Evolutionary conservation across 768 basidiomycete genomes (phyloP), one percentile per base, ranked within the genome.

Genomic region (Termitomyces sp.): DNA sequence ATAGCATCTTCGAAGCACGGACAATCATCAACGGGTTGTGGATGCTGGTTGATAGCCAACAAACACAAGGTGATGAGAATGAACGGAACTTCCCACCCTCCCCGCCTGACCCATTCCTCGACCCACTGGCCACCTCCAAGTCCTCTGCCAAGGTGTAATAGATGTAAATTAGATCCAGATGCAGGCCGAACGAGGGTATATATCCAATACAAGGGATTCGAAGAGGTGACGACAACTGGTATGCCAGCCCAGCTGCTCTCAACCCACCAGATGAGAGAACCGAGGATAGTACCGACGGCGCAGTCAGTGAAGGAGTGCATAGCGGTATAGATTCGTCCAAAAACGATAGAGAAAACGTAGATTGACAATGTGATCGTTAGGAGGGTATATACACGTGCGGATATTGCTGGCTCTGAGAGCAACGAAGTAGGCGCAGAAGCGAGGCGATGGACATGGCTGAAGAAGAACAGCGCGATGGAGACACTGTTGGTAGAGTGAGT

Each of bases 1-100:
- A 98, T 95, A 3, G 95, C 92, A 66, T 98, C 96, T 68, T 97
- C 96, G 71, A 97, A 99, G 72, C 96, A 98, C 2, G 96, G 96
- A 63, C 96, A 98, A 65, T 96, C 93, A 57, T 98, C 95, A 9
- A 96, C 90, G 0, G 96, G 96, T 63, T 95, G 89, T 0, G 95
- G 94, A 66, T 95, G 93, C 60, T 90, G 85, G 66, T 94, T 88
- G n/a, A 95, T 87, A 20, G 89, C 73, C 5, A 90, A 73, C 14
- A 93, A 73, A 57, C 82, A 84, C n/a, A 89, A 60, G 0, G 85
- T 79, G 28, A 88, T 76, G 44, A 85, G 70, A 10, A 80, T 78
- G 38, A 81, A 66, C 7, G 88, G 88, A n/a, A 88, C 84, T 76
- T 75, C 73, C 73, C 75, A 77, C 18, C 75, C 75, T n/a, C 73